Conservation (phyloP, 768 basidiomycete genomes). For the Neoboletus magnificus region DNA sequence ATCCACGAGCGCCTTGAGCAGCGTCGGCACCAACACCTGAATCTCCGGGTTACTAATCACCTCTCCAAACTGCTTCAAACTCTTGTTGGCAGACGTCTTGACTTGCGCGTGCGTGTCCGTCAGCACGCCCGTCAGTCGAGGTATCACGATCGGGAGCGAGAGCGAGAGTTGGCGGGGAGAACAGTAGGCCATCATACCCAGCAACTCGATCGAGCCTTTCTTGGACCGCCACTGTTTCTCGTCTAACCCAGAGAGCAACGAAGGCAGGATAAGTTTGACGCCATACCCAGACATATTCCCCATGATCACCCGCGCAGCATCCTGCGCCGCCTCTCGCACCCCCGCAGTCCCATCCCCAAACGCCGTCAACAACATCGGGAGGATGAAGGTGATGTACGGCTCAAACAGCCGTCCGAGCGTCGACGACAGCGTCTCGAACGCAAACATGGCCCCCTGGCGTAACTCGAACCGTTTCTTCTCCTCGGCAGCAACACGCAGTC, state of each 20-base stretch:
- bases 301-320: conserved; percentile 94
- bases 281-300: conserved; percentile 91
- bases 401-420: conserved; percentile 90
- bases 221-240: conserved; percentile 99
- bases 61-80: conserved; percentile 96
- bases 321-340: conserved; percentile 91
- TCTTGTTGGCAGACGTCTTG: conserved; percentile 86
- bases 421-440: conserved; percentile 85
- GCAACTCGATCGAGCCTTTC: conserved; percentile 92
- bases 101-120: conserved; percentile 99
- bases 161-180: conserved; percentile 92
- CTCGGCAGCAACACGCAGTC: conserved; percentile 71
- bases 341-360: conserved; percentile 87
- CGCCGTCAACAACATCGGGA: conserved; percentile 76
- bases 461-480: conserved; percentile 88
- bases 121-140: conserved; percentile 88
- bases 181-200: conserved; percentile 99
- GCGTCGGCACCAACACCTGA: conserved; percentile 79
- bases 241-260: conserved; percentile 84
- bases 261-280: conserved; percentile 91
- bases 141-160: conserved; percentile 94
- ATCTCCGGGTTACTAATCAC: conserved; percentile 98
- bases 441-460: conserved; percentile 92
- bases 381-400: conserved; percentile 81
- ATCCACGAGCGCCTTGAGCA: conserved; percentile 94